Conservation (phyloP, 768 basidiomycete species). For the Sporobolomyces pararoseus region DNA sequence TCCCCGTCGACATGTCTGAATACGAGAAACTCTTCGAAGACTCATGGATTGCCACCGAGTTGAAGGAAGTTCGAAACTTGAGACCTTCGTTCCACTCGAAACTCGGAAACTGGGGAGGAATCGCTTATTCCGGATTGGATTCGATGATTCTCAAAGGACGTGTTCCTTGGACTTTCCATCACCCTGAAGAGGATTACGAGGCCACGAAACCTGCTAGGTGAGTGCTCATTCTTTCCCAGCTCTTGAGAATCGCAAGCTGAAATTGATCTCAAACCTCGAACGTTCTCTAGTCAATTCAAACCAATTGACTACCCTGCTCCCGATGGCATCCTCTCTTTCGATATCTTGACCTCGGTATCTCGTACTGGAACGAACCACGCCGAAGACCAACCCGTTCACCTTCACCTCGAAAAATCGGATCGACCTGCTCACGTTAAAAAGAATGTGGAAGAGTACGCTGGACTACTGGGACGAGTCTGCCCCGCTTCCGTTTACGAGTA, state of each 20-base stretch:
- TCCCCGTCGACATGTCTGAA: slow-evolving; percentile 60
- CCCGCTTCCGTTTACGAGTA: slow-evolving; percentile 98
- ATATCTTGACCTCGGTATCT: slow-evolving; percentile 81
- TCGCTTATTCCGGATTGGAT: slow-evolving; percentile 84
- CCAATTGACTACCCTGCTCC: slow-evolving; percentile 53
- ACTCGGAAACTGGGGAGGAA: slow-evolving; percentile 79
- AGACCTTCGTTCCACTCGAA: slow-evolving; percentile 77
- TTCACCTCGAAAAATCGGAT: slow-evolving; percentile 55
- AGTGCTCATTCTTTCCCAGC: slow-evolving; percentile 18
- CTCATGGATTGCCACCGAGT: slow-evolving; percentile 81
- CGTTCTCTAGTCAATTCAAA: slow-evolving; percentile 27
- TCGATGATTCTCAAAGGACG: slow-evolving; percentile 76
- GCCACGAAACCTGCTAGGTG: slow-evolving; percentile 64
- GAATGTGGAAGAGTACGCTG: slow-evolving; percentile 77
- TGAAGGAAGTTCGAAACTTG: slow-evolving; percentile 85
- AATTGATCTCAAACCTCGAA: neutral
- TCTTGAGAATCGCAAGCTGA: neutral
- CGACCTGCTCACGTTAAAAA: slow-evolving; percentile 65
- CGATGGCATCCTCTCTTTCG: slow-evolving; percentile 84
- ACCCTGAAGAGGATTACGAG: slow-evolving; percentile 59
- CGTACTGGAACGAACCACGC: slow-evolving; percentile 92
- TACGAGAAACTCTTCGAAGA: slow-evolving; percentile 67
- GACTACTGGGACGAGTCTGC: slow-evolving; percentile 81
- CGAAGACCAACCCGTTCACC: slow-evolving; percentile 91
- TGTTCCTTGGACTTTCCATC: slow-evolving; percentile 87